Conservation (phyloP, 1,284 basidiomycete genomes). For the Boletus nobilissimus region DNA sequence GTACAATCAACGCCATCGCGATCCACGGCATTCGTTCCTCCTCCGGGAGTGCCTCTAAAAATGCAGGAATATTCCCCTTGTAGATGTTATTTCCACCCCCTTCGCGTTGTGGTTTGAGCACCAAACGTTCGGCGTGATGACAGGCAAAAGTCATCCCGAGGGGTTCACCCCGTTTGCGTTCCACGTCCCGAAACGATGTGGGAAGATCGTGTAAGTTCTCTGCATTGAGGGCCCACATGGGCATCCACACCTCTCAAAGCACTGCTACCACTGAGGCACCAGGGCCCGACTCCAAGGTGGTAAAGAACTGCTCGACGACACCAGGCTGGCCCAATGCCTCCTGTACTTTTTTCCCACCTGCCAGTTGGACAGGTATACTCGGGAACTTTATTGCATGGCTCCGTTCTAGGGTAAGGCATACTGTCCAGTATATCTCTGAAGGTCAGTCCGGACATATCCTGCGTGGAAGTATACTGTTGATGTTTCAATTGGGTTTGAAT, state of each 20-base stretch:
- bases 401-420: conserved; percentile 80
- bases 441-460: conserved; percentile 90
- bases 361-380: conserved; percentile 89
- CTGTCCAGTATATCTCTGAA: conserved; percentile 71
- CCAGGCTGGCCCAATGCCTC: conserved; percentile 84
- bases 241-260: conserved; percentile 79
- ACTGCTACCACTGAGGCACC: conserved; percentile 52
- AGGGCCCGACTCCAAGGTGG: conserved; percentile 58
- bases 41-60: conserved; percentile 69
- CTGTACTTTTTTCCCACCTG: conserved; percentile 96
- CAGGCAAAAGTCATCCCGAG: conserved; percentile 57
- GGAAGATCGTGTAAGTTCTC: conserved; percentile 13
- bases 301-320: conserved; percentile 79
- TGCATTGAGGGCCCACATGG: conserved; percentile 79
- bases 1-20: conserved; percentile 90
- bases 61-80: conserved; percentile 81
- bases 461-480: conserved; percentile 89
- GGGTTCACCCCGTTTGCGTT: conserved; percentile 26
- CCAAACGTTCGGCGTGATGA: conserved; percentile 65
- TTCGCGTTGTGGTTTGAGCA: conserved; percentile 89
- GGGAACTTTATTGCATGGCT: conserved; percentile 94
- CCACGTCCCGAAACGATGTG: not conserved
- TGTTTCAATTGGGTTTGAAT: conserved; percentile 62
- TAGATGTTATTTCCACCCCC: conserved; percentile 99
- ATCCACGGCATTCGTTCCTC: conserved; percentile 86